phyloP scores from a whole-genome alignment of 371 early-diverging fungal species.

The Encephalitozoon intestinalis region DNA sequence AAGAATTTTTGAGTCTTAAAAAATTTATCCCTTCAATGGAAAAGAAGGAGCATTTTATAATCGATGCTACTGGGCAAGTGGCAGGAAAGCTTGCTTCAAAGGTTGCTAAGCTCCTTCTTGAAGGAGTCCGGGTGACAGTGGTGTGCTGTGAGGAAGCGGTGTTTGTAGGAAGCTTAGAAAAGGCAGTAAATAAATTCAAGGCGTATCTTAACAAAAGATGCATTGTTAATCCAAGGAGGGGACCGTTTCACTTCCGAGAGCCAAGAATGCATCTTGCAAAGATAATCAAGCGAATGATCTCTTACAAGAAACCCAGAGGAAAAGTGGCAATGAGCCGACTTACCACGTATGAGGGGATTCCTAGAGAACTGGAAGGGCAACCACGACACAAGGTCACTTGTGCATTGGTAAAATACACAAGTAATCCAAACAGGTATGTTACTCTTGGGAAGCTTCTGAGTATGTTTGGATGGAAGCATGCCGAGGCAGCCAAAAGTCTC shows the following conservation, averaged over 20 bases:
- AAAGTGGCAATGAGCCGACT: conserved; percentile 86
- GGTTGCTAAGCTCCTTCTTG: conserved; percentile 92
- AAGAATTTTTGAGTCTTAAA: neutral
- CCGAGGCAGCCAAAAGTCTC: conserved; percentile 55
- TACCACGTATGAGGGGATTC: conserved; percentile 95
- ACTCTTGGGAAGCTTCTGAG: conserved; percentile 78
- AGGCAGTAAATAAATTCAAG: conserved; percentile 79
- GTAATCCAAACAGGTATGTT: conserved; percentile 91
- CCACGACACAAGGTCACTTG: conserved; percentile 90
- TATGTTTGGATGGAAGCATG: conserved; percentile 99
- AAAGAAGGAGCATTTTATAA: conserved; percentile 66
- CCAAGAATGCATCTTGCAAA: conserved; percentile 94
- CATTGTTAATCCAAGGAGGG: conserved; percentile 88
- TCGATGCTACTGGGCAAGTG: conserved; percentile 98
- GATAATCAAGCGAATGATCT: conserved; percentile 91
- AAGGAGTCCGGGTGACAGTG: conserved; percentile 89
- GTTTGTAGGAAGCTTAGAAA: conserved; percentile 90
- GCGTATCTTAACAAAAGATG: conserved; percentile 93
- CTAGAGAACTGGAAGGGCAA: conserved; percentile 83
- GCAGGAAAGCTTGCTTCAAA: conserved; percentile 93
- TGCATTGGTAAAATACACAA: conserved; percentile 84
- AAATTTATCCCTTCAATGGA: conserved; percentile 52
- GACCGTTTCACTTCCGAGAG: conserved; percentile 93
- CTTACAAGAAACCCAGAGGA: conserved; percentile 95
- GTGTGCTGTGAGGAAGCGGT: conserved; percentile 93